Evolutionary conservation across 2,329 filamentous ascomycete genomes (phyloP).

Genomic region (Trichophyton simii): DNA sequence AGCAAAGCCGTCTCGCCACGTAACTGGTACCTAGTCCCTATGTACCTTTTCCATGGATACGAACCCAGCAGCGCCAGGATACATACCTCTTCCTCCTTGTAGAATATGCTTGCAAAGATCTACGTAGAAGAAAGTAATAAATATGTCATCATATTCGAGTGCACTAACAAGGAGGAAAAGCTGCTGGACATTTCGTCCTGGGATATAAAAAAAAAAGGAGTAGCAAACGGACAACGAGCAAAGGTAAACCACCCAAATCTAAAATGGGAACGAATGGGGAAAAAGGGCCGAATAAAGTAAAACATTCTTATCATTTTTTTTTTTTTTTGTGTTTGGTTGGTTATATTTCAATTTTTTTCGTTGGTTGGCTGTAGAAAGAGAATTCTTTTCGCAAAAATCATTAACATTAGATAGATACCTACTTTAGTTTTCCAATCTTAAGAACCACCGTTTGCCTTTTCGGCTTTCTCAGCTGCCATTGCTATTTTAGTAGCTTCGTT

Average conservation of each 20-base stretch:
- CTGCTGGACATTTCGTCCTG: background rate
- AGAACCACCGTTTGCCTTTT: conserved; percentile 20
- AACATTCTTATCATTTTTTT: conserved; percentile 3
- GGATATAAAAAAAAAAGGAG: background rate
- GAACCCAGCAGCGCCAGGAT: background rate
- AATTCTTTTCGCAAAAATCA: background rate
- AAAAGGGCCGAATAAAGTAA: background rate
- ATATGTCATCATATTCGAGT: background rate
- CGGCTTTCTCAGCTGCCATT: conserved; percentile 25
- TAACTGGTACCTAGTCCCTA: background rate
- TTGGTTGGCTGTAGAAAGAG: background rate
- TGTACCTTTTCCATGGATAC: no score
- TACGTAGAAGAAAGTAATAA: background rate
- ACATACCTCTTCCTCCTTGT: background rate
- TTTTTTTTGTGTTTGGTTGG: background rate
- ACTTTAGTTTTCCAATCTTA: conserved; percentile 3
- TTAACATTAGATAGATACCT: background rate
- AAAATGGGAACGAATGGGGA: background rate
- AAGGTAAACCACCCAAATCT: background rate
- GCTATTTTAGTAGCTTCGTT: conserved; percentile 52
- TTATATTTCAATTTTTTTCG: background rate
- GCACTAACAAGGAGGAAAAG: background rate
- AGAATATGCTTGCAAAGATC: no score
- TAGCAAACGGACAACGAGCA: background rate
- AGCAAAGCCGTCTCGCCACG: background rate